Base-by-base conservation (phyloP, 2,329 filamentous ascomycete genomes). In the Diaporthe citrichinensis region DNA sequence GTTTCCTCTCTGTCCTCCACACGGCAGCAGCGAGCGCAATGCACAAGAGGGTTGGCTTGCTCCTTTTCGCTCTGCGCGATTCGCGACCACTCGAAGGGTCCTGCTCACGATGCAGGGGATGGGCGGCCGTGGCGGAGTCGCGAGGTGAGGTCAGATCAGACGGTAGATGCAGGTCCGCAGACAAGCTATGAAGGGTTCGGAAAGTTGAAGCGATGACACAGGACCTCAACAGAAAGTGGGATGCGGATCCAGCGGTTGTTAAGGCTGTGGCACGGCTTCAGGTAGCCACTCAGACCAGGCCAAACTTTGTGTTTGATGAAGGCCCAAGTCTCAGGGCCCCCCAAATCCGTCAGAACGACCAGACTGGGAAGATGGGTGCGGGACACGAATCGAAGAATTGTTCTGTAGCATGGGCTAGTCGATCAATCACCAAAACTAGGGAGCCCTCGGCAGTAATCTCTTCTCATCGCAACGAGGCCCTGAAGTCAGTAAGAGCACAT, bases 351-450 rank as follows among this genome's bases (percentile, higher is more conserved):
- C 68, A 59, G 46, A 23, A 71, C n/a, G 36, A 46, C 25, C 36
- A 57, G 65, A n/a, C 53, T 59, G 39, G 68, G 53, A 34, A 44
- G 39, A 55, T 17, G 34, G 31, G 58, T 44, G 61, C 39, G 46
- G 46, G 44, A 39, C 53, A 61, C 28, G 58, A 36, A 57, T 73
- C 58, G 39, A 53, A 39, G 46, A 51, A 65, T 46, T 62, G 58
- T 65, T 73, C 71, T 73, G 58, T 65, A 51, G 58, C 61, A 73
- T 73, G 25, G 65, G 49, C 65, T 55, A 39, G 65, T 69, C 65
- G 65, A 69, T 69, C 65, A 69, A 20, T 69, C 34, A 55, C 20
- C 71, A 65, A 28, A 20, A 61, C 61, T 39, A 53, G 65, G 31
- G 65, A 55, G 65, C 28, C 34, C 65, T 69, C 65, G 65, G 51